phyloP scores from a whole-genome alignment of 495 filamentous ascomycete species.

The Penicillium cosmopolitanum region DNA sequence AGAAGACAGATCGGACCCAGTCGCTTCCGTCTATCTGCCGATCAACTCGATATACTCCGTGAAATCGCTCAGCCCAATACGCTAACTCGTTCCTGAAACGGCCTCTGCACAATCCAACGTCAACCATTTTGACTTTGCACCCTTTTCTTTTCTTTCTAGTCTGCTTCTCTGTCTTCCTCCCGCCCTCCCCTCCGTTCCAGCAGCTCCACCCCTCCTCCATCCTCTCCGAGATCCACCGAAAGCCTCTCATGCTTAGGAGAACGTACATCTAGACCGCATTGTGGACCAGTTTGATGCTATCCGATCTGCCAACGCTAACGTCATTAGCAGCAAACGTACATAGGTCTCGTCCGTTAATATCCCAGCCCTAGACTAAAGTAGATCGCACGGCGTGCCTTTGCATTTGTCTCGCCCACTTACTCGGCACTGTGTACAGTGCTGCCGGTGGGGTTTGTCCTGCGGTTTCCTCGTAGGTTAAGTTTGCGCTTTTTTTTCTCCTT shows the following conservation, averaged over 20 bases:
- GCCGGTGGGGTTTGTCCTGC: background rate
- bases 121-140: conserved; percentile 13
- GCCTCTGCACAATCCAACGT: conserved; percentile 27
- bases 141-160: conserved; percentile 8
- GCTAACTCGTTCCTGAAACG: conserved; percentile 31
- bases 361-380: background rate
- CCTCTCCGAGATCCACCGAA: background rate
- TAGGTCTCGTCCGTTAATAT: background rate
- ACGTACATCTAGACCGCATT: background rate
- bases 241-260: background rate
- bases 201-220: background rate
- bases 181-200: background rate
- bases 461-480: background rate
- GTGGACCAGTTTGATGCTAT: conserved; percentile 5
- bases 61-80: conserved; percentile 26
- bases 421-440: background rate
- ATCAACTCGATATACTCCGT: conserved; percentile 32
- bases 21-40: conserved; percentile 11
- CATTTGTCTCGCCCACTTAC: background rate
- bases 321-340: background rate
- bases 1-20: conserved; percentile 3
- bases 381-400: background rate
- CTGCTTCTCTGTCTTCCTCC: background rate
- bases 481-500: background rate
- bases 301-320: conserved; percentile 1